Conservation (phyloP, 2,329 filamentous ascomycete species). For the Thermoascus crustaceus region DNA sequence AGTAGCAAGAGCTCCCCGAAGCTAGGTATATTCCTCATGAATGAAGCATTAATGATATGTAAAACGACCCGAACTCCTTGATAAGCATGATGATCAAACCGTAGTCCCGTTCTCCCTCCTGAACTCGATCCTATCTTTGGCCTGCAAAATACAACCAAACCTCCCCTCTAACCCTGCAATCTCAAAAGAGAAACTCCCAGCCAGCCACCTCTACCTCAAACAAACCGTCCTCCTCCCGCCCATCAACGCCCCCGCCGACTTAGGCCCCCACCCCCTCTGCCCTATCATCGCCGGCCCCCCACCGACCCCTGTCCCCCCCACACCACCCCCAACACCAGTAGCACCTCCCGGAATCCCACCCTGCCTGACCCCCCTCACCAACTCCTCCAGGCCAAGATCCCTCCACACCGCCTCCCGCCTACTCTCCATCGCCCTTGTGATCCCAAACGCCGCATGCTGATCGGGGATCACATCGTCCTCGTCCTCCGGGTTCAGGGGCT, state of each 20-base stretch:
- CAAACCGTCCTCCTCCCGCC: slow-evolving; percentile 30
- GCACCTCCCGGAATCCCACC: slow-evolving; percentile 16
- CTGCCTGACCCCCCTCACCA: slow-evolving; percentile 33
- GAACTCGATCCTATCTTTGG: no score
- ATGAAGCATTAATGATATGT: no score
- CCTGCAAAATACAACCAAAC: no score
- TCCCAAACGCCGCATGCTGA: slow-evolving; percentile 60
- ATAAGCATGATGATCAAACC: no score
- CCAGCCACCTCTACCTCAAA: slow-evolving; percentile 19
- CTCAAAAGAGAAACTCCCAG: neutral
- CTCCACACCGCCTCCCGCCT: slow-evolving; percentile 49
- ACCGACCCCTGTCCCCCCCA: slow-evolving; percentile 13
- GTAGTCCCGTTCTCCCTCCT: no score
- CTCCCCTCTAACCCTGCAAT: slow-evolving; percentile 5
- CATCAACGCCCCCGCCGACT: slow-evolving; percentile 27
- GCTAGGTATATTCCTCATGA: no score
- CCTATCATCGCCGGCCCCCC: no score
- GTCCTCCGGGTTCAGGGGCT: slow-evolving; percentile 58
- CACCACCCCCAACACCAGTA: slow-evolving; percentile 9
- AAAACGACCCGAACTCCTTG: no score
- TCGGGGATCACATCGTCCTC: slow-evolving; percentile 61
- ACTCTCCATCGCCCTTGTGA: slow-evolving; percentile 52
- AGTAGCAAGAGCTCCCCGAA: no score
- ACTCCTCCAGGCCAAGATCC: slow-evolving; percentile 48
- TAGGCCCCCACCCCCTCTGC: slow-evolving; percentile 16